Percentiles rank a stretch among this genome's conserved stretches.
phyloP scores from a whole-genome alignment of 768 basidiomycete genomes.

The Hypsizygus marmoreus region DNA sequence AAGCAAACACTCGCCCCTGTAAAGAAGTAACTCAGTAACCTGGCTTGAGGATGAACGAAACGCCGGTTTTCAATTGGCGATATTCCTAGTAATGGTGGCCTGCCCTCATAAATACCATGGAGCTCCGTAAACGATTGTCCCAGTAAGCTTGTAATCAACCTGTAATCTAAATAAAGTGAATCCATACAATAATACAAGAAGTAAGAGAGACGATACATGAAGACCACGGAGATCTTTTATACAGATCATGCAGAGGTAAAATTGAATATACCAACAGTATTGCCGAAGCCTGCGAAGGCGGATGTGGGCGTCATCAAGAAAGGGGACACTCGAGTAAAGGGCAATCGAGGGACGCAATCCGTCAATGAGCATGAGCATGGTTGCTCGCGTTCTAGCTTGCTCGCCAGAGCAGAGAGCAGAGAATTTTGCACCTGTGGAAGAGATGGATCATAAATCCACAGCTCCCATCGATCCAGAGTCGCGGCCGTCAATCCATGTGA shows the following conservation, averaged over 20 bases:
- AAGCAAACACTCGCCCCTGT: too few relatives aligned
- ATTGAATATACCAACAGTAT: constrained; percentile 67
- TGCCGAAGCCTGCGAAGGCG: constrained; percentile 76
- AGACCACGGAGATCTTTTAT: too few relatives aligned
- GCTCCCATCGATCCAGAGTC: constrained; percentile 79
- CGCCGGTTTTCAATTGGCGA: too few relatives aligned
- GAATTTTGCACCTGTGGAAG: constrained; percentile 50
- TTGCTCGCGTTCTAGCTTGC: constrained; percentile 16
- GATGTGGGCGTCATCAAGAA: constrained; percentile 50
- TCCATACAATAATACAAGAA: too few relatives aligned
- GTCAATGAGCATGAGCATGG: constrained; percentile 23
- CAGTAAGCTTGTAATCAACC: too few relatives aligned
- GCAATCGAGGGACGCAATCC: constrained; percentile 54
- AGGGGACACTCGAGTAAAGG: constrained; percentile 79
- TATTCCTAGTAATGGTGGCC: too few relatives aligned
- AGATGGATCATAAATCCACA: constrained; percentile 75
- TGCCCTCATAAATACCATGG: too few relatives aligned
- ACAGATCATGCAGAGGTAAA: constrained; percentile 23
- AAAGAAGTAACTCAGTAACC: too few relatives aligned
- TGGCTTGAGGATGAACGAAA: too few relatives aligned
- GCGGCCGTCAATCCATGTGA: constrained; percentile 57
- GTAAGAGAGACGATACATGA: too few relatives aligned
- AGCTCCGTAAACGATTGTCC: too few relatives aligned
- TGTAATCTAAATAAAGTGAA: too few relatives aligned
- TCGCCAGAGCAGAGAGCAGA: constrained; percentile 48